These are phyloP conservation scores for Globisporangium canariense DNA, from an alignment of 352 stramenopile genomes.

Conservation along the genomic window DNA sequence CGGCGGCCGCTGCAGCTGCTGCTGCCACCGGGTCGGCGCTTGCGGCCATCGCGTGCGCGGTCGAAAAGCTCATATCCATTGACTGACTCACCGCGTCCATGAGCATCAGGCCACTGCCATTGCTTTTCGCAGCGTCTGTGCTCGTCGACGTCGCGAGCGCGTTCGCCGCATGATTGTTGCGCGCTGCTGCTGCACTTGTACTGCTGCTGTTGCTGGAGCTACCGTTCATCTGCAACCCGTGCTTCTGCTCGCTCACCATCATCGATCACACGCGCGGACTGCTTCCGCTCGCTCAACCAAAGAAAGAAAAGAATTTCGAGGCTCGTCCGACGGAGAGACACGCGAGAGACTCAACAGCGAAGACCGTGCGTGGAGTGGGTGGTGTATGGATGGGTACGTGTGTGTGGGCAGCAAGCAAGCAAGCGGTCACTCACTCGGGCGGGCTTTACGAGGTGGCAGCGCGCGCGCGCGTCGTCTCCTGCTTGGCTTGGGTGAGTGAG, in stretches of 20 bases:
- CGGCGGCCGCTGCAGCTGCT: constrained; percentile 13
- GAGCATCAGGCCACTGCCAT: neutral
- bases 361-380: neutral
- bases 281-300: neutral
- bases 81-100: constrained; percentile 6
- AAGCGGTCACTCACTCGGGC: neutral
- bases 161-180: constrained; percentile 1
- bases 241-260: constrained; percentile 42
- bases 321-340: neutral
- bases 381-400: neutral
- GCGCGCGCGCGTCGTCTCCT: constrained; percentile 12
- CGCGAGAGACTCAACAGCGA: neutral
- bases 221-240: constrained; percentile 10
- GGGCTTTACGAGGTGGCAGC: constrained; percentile 2
- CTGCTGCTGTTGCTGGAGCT: neutral
- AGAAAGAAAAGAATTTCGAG: neutral
- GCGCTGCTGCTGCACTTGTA: neutral
- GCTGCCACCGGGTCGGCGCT: constrained; percentile 14
- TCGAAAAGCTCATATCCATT: constrained; percentile 13
- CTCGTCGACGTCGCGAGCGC: constrained; percentile 12
- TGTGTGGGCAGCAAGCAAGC: neutral
- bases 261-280: constrained; percentile 16
- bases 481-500: constrained; percentile 5
- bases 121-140: neutral
- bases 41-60: constrained; percentile 14